These are phyloP conservation scores for Sphenostylis stenocarpa DNA, from an alignment of 306 rosid genomes.

Conservation along the genomic window DNA sequence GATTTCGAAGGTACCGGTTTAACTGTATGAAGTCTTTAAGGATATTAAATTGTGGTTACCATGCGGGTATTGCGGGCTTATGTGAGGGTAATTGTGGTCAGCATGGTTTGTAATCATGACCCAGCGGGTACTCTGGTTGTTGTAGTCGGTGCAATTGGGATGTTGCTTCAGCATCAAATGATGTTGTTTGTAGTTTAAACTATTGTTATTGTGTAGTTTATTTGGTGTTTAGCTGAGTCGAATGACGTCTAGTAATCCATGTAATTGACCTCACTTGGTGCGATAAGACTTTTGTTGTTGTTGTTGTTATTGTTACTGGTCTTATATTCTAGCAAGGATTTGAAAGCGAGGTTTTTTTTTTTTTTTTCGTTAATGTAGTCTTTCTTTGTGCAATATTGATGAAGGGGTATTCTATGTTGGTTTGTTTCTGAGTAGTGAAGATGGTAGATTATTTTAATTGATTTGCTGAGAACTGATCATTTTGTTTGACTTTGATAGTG, in stretches of 20 bases:
- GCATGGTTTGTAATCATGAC: background rate
- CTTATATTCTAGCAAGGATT: background rate
- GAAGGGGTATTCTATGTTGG: conserved; percentile 3
- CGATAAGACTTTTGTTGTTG: background rate
- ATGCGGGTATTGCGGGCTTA: background rate
- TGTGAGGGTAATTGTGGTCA: background rate
- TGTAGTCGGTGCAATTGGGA: no score
- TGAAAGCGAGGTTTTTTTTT: background rate
- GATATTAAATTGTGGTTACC: background rate
- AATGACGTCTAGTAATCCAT: background rate
- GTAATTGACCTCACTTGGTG: background rate
- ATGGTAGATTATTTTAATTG: background rate
- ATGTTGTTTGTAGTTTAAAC: background rate
- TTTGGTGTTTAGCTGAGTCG: background rate
- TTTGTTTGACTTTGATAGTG: conserved; percentile 16
- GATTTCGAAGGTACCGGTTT: conserved; percentile 84
- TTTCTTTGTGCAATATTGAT: background rate
- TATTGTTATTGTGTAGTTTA: background rate
- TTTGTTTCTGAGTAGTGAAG: background rate
- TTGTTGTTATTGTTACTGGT: background rate
- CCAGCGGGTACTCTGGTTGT: background rate
- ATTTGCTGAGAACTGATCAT: background rate
- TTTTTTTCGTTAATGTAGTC: background rate
- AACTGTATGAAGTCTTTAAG: background rate
- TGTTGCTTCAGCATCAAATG: no score